These are phyloP conservation scores for Phaeosphaeriaceae sp. DNA, from an alignment of 2,329 filamentous ascomycete genomes.

Conservation along the genomic window DNA sequence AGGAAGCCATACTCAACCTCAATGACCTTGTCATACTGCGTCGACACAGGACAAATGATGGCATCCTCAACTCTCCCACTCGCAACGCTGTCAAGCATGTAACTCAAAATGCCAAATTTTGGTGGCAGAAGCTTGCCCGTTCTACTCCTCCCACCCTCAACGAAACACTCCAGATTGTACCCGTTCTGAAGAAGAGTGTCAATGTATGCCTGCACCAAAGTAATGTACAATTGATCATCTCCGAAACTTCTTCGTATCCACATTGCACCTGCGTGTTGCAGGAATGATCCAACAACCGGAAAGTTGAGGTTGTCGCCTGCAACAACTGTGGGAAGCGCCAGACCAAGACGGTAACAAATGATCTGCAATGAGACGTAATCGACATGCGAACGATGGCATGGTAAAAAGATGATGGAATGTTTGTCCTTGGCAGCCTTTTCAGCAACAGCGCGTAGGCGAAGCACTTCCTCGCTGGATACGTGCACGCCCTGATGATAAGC, in stretches of 20 bases:
- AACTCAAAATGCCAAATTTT: slow-evolving; percentile 94
- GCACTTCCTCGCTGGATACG: slow-evolving; percentile 91
- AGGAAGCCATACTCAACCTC: slow-evolving; percentile 65
- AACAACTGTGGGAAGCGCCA: slow-evolving; percentile 88
- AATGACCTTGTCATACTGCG: slow-evolving; percentile 98
- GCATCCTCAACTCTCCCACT: slow-evolving; percentile 88
- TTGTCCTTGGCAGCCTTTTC: slow-evolving; percentile 83
- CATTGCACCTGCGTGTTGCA: slow-evolving; percentile 92
- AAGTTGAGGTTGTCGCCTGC: slow-evolving; percentile 97
- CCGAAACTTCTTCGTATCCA: slow-evolving; percentile 94
- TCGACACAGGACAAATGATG: slow-evolving; percentile 93
- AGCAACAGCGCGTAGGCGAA: slow-evolving; percentile 81
- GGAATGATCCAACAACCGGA: slow-evolving; percentile 83
- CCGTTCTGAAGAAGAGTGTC: slow-evolving; percentile 89
- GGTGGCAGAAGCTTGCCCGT: slow-evolving; percentile 93
- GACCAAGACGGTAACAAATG: slow-evolving; percentile 91
- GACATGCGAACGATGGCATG: slow-evolving; percentile 92
- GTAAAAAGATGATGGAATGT: slow-evolving; percentile 94
- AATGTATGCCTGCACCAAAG: slow-evolving; percentile 94
- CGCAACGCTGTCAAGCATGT: slow-evolving; percentile 87
- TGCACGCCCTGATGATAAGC: slow-evolving; percentile 98
- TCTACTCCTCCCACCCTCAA: slow-evolving; percentile 92
- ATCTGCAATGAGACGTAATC: slow-evolving; percentile 95
- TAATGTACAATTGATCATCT: slow-evolving; percentile 86
- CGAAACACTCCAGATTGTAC: slow-evolving; percentile 96